These are phyloP conservation scores for Arthrobotrys sphaeroides DNA, from an alignment of 2,329 filamentous ascomycete species.

Conservation along the genomic window DNA sequence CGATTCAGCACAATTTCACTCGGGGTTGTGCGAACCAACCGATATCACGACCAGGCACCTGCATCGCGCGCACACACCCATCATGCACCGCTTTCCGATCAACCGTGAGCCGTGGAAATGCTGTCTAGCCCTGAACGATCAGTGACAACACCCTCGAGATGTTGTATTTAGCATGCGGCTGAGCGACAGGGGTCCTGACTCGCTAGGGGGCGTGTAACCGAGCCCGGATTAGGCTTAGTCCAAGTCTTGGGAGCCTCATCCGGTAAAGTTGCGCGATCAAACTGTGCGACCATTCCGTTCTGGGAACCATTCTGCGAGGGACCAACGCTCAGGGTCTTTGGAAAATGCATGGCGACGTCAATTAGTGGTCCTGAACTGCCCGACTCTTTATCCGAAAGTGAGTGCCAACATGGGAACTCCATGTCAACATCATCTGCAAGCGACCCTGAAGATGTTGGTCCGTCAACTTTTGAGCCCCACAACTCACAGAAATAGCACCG, in stretches of 20 bases:
- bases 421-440: neutral
- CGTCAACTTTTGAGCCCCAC: neutral
- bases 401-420: neutral
- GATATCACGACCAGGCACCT: neutral
- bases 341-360: neutral
- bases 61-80: neutral
- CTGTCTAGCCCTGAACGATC: neutral
- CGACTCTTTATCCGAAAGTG: neutral
- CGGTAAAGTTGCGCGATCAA: neutral
- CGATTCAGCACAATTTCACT: no score
- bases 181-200: neutral
- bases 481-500: neutral
- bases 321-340: neutral
- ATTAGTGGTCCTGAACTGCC: neutral
- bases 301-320: neutral
- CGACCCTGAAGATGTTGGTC: neutral
- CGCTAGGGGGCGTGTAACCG: neutral
- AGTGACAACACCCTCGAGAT: neutral
- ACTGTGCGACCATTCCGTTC: neutral
- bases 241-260: neutral
- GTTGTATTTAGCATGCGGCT: conserved; percentile 6
- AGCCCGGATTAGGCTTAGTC: neutral
- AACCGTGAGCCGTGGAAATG: neutral
- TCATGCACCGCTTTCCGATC: neutral
- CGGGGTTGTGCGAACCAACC: neutral